Evolutionary conservation across 2,329 filamentous ascomycete species (phyloP).

Genomic region (Bipolaris oryzae): DNA sequence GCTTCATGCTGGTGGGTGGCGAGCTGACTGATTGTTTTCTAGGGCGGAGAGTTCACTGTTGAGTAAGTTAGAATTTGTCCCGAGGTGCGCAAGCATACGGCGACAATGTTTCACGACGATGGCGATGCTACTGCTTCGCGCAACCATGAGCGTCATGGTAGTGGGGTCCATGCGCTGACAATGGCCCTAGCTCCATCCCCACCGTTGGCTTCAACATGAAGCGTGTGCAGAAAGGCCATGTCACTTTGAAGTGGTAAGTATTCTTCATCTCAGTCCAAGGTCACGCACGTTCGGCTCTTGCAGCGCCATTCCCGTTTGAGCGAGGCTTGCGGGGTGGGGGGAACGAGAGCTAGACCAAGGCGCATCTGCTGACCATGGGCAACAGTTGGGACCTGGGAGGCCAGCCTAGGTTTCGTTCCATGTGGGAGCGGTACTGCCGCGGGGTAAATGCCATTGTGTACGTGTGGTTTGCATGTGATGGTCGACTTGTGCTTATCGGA

Average conservation of each 20-base stretch:
- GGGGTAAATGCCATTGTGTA: slow-evolving; percentile 96
- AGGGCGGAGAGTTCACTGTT: slow-evolving; percentile 98
- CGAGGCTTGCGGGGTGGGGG: slow-evolving; percentile 38
- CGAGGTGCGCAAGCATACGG: slow-evolving; percentile 34
- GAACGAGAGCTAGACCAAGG: slow-evolving; percentile 34
- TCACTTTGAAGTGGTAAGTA: slow-evolving; percentile 88
- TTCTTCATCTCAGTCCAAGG: slow-evolving; percentile 29
- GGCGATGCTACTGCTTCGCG: slow-evolving; percentile 35
- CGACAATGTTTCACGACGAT: slow-evolving; percentile 35
- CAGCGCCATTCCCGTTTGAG: slow-evolving; percentile 43
- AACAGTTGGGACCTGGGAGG: slow-evolving; percentile 91
- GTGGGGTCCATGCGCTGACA: slow-evolving; percentile 46
- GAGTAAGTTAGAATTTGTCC: slow-evolving; percentile 72
- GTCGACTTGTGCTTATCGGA: slow-evolving; percentile 33
- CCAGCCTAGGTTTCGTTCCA: slow-evolving; percentile 93
- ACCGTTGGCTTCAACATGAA: slow-evolving; percentile 99
- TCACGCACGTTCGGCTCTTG: slow-evolving; percentile 47
- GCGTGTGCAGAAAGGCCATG: slow-evolving; percentile 95
- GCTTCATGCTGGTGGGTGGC: slow-evolving; percentile 22
- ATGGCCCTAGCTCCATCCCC: slow-evolving; percentile 80
- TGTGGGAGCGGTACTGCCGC: slow-evolving; percentile 99
- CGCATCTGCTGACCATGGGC: slow-evolving; percentile 47
- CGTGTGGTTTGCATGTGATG: slow-evolving; percentile 36
- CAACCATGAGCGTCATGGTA: slow-evolving; percentile 35
- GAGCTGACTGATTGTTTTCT: slow-evolving; percentile 41